Evolutionary conservation across 1,139 yeast species (phyloP), one percentile per base, ranked within the genome.

Genomic region (Taphrina pruni): DNA sequence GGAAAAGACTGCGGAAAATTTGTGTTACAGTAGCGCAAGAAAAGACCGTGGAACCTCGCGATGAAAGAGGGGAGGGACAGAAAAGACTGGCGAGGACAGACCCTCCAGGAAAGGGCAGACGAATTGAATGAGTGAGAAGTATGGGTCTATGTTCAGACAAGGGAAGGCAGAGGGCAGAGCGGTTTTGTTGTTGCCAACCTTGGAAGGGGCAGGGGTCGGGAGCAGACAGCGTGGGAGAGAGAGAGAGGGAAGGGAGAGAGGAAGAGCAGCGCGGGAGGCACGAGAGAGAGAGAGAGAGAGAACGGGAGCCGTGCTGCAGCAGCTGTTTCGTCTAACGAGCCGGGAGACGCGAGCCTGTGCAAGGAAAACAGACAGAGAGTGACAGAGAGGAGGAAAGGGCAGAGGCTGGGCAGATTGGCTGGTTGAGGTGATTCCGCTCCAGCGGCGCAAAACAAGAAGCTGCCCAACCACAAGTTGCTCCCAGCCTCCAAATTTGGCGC

Each of bases 11-110:
- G 14, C 36, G 43, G 43, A 39, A 46, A 20, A 21, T 50, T 50
- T 50, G 54, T 50, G 54, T 50, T 21, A 50, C 54, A 50, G 54
- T 50, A 35, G 21, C 54, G 9, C 54, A 50, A 26, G 54, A 50
- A 50, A 50, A 9, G 54, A 50, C 54, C 54, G 54, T 50, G 54
- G 36, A 4, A 26, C 54, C 54, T 50, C 54, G 43, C 14, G 43
- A 50, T 2, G 26, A 45, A 45, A n/a, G n/a, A 20, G 6, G 20
- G 48, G 48, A 17, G 8, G 20, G n/a, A 45, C 48, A 12, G 48
- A 3, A 45, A 4, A 26, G 43, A 39, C 43, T 9, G 14, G 14
- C 11, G 14, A 39, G 14, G 43, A 39, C 43, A 14, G 48, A 11
- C 3, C 20, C 48, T 14, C 3, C n/a, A n/a, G 48, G 6, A 17